Conservation (phyloP, 768 basidiomycete species). For the Paxillus rubicundulus region DNA sequence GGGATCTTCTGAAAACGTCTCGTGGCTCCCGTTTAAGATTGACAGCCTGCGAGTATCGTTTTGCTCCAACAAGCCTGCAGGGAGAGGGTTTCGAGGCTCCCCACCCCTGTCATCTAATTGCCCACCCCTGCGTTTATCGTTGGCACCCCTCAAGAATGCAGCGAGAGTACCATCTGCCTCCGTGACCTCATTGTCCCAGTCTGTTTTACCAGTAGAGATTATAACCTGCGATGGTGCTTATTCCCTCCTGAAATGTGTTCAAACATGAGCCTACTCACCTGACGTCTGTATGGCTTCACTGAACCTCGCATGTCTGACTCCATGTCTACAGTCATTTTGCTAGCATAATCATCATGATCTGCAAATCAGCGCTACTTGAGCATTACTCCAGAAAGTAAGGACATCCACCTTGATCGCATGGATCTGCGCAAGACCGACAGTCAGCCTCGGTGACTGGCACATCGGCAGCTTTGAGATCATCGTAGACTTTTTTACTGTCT, state of each 20-base stretch:
- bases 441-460: constrained; percentile 67
- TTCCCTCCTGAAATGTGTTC: not conserved
- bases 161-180: constrained; percentile 71
- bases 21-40: constrained; percentile 83
- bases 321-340: constrained; percentile 73
- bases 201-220: constrained; percentile 85
- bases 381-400: constrained; percentile 24
- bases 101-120: not conserved
- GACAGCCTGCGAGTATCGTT: constrained; percentile 56
- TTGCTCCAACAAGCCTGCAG: constrained; percentile 57
- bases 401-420: constrained; percentile 65
- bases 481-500: constrained; percentile 40
- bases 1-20: constrained; percentile 57
- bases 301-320: constrained; percentile 82
- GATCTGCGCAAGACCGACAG: constrained; percentile 74
- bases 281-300: constrained; percentile 79
- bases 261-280: constrained; percentile 44
- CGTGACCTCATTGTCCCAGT: constrained; percentile 85
- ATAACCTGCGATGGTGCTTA: constrained; percentile 52
- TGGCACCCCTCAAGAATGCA: constrained; percentile 41
- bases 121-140: constrained; percentile 13
- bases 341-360: constrained; percentile 77
- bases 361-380: constrained; percentile 11
- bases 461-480: constrained; percentile 51
- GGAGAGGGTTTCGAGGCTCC: constrained; percentile 10